Base-by-base conservation (phyloP, 2,329 filamentous ascomycete species). In the Boeremia exigua region DNA sequence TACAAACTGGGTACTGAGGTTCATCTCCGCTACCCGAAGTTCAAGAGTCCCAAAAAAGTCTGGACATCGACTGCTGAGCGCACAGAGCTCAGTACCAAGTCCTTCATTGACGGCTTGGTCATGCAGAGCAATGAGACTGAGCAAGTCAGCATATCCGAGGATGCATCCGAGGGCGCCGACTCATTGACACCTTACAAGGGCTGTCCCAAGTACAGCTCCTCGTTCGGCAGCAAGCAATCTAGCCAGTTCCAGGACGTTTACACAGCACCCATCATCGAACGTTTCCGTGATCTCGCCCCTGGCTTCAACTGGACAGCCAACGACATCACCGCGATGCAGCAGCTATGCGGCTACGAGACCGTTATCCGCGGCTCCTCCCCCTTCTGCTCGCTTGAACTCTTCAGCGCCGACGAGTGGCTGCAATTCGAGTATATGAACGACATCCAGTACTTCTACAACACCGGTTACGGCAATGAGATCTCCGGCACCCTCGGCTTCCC, bases 291-390 rank as follows among this genome's bases (percentile, higher is more conserved):
- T 23, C 74, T 80, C 14, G 85, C 79, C 2, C 82, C 80, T 0
- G 75, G 68, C 0, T 88, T 90, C 73, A 86, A 88, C 74, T 88
- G 89, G 73, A 88, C 84, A 0, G 72, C 80, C 19, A 57, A 57
- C 44, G 87, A 90, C 62, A 79, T 90, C 12, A 84, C 86, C 48
- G 87, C 82, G 32, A 86, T 88, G 82, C 86, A 88, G 76, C 80
- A 87, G 73, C 73, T 88, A 3, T 88, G 86, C 65, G 86, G 86
- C 1, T 88, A 88, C 66, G 86, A 88, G 70, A 84, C 82, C 0
- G 86, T 88, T 15, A 87, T 88, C 56, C 81, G 81, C 0, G 86
- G 86, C 2, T 81, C 79, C 40, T 88, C 85, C 0, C 81, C 81
- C 0, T 88, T 88, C 70, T 88, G 86, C 73, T 80, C 83, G 48